Conservation (phyloP, 2,329 filamentous ascomycete species). For the Nigrospora oryzae region DNA sequence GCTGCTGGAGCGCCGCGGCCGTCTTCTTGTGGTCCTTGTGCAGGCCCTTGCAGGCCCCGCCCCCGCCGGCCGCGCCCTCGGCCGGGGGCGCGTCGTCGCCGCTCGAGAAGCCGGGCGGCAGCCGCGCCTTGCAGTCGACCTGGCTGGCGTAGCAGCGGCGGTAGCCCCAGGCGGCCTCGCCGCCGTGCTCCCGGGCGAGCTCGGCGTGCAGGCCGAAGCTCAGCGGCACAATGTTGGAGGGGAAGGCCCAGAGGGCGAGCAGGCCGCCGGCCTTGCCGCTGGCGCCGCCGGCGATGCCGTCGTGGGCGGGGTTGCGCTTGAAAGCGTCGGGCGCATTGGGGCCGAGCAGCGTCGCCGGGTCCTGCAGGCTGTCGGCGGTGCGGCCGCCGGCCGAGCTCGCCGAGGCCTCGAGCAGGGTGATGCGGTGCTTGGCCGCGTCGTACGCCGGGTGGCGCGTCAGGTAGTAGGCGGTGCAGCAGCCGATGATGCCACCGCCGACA, state of each 20-base stretch:
- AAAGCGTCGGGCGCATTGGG: slow-evolving; percentile 13
- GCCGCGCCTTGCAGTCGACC: slow-evolving; percentile 19
- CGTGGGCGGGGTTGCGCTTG: slow-evolving; percentile 21
- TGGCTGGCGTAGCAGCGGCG: slow-evolving; percentile 30
- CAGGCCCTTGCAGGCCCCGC: slow-evolving; percentile 12
- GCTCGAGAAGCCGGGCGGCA: slow-evolving; percentile 12
- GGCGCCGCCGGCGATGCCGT: slow-evolving; percentile 60
- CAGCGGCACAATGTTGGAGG: slow-evolving; percentile 59
- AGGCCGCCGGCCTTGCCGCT: slow-evolving; percentile 73
- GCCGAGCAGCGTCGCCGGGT: slow-evolving; percentile 17
- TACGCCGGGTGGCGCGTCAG: slow-evolving; percentile 63
- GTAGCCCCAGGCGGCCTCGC: slow-evolving; percentile 64
- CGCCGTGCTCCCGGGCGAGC: slow-evolving; percentile 59
- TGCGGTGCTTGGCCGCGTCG: slow-evolving; percentile 52
- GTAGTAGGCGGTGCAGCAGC: slow-evolving; percentile 66
- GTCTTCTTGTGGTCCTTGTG: slow-evolving; percentile 21
- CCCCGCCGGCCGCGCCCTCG: neutral
- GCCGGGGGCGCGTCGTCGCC: neutral
- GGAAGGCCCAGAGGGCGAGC: slow-evolving; percentile 68
- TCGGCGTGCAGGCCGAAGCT: slow-evolving; percentile 64
- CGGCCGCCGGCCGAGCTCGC: slow-evolving; percentile 28
- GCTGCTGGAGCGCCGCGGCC: slow-evolving; percentile 11
- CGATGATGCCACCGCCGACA: slow-evolving; percentile 66
- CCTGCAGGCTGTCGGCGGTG: slow-evolving; percentile 20
- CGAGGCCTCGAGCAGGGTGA: slow-evolving; percentile 65